Base-by-base conservation (phyloP, 225 moss, liverwort and hornwort species). In the Sphagnum tenellum region DNA sequence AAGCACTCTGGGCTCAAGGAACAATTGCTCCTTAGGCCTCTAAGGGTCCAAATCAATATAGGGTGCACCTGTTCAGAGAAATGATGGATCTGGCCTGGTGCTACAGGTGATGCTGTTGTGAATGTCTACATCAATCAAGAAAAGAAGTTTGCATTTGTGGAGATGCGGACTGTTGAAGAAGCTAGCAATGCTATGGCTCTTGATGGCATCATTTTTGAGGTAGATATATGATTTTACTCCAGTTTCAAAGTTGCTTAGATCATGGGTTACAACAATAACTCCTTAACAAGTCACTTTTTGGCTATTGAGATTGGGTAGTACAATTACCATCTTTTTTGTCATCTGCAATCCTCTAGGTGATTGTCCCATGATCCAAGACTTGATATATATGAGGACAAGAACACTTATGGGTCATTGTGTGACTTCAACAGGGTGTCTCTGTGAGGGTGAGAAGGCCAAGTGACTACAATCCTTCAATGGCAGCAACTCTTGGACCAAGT, bases 81-180 rank as follows among this genome's bases (percentile, higher is more conserved):
- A 45, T n/a, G 5, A 13, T 5, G 14, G 59, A 56, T n/a, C 9
- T 9, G 55, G 55, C n/a, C 9, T 9, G n/a, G n/a, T 62, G 29
- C 2, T 11, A 13, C 56, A 84, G 83, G 83, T 57, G 83, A 84
- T 62, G 83, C 80, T 53, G 83, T 84, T 29, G 83, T 84, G 14
- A 84, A 84, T 61, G 83, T 84, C 2, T 84, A 84, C 66, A 84
- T 84, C 72, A 84, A 84, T 67, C 83, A 84, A 68, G 83, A 83
- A 66, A 83, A 83, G 66, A 83, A 83, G 67, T 83, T 83, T 60
- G 83, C 83, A 44, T 84, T 84, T 60, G 83, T 84, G 61, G 83
- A 84, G 70, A 84, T 84, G 83, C 76, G 83, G 59, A 84, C 83
- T 9, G 80, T 84, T 8, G 83, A 84, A 69, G 83, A 84, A 80